Conservation (phyloP, 2,329 filamentous ascomycete genomes). For the Pseudogymnoascus sp. region DNA sequence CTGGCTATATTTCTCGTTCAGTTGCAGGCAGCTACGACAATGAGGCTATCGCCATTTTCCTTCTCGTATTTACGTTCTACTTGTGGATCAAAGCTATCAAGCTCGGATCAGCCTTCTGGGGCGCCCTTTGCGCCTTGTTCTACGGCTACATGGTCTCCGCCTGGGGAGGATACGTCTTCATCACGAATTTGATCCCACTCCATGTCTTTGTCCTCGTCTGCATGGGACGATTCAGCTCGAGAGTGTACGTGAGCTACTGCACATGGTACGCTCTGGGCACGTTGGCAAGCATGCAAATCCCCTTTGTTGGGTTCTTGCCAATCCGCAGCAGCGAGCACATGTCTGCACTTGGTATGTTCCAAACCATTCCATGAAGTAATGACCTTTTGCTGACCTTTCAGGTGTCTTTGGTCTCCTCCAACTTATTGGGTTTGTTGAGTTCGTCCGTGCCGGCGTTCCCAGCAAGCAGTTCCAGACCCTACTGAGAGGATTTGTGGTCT, state of each 20-base stretch:
- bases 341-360: slow-evolving; percentile 72
- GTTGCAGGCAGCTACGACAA: slow-evolving; percentile 99
- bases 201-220: slow-evolving; percentile 89
- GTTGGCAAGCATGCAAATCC: slow-evolving; percentile 97
- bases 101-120: slow-evolving; percentile 93
- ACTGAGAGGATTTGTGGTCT: slow-evolving; percentile 65
- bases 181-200: slow-evolving; percentile 91
- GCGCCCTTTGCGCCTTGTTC: slow-evolving; percentile 85
- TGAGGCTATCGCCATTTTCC: slow-evolving; percentile 97
- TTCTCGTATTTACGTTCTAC: slow-evolving; percentile 96
- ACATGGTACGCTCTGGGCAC: slow-evolving; percentile 98
- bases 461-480: slow-evolving; percentile 92
- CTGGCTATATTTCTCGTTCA: slow-evolving; percentile 95
- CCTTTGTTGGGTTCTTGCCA: slow-evolving; percentile 94
- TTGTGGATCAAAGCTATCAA: slow-evolving; percentile 99
- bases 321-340: slow-evolving; percentile 98
- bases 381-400: slow-evolving; percentile 31
- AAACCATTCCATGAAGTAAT: neutral
- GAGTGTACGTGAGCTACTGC: slow-evolving; percentile 92
- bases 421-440: slow-evolving; percentile 86
- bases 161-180: slow-evolving; percentile 99
- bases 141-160: slow-evolving; percentile 99
- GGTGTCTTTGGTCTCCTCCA: slow-evolving; percentile 95
- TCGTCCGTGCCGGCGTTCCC: slow-evolving; percentile 77
- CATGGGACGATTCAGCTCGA: slow-evolving; percentile 93